Evolutionary conservation across 768 basidiomycete species (phyloP).

Genomic region (Termitomyces sp.): DNA sequence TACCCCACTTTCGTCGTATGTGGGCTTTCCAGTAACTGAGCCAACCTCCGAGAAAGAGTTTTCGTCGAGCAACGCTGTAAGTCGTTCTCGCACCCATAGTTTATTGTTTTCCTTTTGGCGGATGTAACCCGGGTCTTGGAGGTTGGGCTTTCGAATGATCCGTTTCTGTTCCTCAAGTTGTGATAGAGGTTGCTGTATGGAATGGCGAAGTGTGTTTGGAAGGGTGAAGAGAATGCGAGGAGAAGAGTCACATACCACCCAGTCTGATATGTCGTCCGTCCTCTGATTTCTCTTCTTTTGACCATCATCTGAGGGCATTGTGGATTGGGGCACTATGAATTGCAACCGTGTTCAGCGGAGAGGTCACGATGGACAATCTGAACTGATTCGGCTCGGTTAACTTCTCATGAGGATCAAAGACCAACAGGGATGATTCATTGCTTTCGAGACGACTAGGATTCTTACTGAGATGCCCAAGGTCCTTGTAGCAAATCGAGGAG

Average conservation of each 20-base stretch:
- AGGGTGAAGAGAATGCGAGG: neutral
- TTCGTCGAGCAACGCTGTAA: slow-evolving; percentile 27
- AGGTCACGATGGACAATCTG: slow-evolving; percentile 3
- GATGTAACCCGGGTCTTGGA: slow-evolving; percentile 33
- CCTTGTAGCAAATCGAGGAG: slow-evolving; percentile 74
- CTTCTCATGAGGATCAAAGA: slow-evolving; percentile 3
- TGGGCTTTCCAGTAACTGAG: slow-evolving; percentile 33
- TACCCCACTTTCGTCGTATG: slow-evolving; percentile 23
- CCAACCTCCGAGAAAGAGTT: slow-evolving; percentile 33
- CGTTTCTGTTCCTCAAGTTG: slow-evolving; percentile 28
- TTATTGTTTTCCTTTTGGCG: slow-evolving; percentile 35
- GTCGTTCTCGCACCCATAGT: slow-evolving; percentile 39
- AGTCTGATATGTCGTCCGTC: slow-evolving; percentile 22
- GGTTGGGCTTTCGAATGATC: slow-evolving; percentile 28
- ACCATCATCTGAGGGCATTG: slow-evolving; percentile 18
- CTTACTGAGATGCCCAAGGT: slow-evolving; percentile 49
- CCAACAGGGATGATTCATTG: neutral
- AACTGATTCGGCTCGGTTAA: slow-evolving; percentile 16
- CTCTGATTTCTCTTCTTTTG: neutral
- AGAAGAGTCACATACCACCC: slow-evolving; percentile 23
- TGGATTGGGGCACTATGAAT: slow-evolving; percentile 18
- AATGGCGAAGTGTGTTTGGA: neutral
- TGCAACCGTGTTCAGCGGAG: neutral
- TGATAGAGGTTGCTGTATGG: slow-evolving; percentile 28
- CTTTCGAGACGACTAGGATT: neutral